phyloP scores from a whole-genome alignment of 2,329 filamentous ascomycete genomes.

The Penicillium oxalicum region DNA sequence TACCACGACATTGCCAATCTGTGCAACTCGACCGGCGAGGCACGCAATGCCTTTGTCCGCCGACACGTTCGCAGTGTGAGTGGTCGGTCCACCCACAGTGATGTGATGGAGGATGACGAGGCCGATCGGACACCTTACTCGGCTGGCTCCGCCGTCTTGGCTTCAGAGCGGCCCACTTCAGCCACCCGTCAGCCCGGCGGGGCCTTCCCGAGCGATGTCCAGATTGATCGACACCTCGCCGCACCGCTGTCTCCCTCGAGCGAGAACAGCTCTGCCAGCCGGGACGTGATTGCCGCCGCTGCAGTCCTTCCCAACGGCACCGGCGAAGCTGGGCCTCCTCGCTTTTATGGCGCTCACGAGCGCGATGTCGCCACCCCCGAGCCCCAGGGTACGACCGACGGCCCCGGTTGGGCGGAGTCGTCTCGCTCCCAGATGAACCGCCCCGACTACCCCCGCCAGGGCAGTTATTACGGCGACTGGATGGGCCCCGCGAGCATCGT shows the following conservation, averaged over 20 bases:
- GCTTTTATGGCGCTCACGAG: slow-evolving; percentile 22
- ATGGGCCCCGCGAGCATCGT: slow-evolving; percentile 42
- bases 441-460: slow-evolving; percentile 14
- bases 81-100: slow-evolving; percentile 63
- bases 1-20: slow-evolving; percentile 87
- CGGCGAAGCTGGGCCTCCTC: slow-evolving; percentile 31
- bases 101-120: slow-evolving; percentile 70
- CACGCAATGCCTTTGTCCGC: slow-evolving; percentile 79
- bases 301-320: slow-evolving; percentile 49
- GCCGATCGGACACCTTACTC: slow-evolving; percentile 61
- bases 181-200: slow-evolving; percentile 74
- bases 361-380: slow-evolving; percentile 11
- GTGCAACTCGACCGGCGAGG: slow-evolving; percentile 82
- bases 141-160: slow-evolving; percentile 44
- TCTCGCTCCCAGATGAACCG: slow-evolving; percentile 17
- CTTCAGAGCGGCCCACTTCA: slow-evolving; percentile 33
- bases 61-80: slow-evolving; percentile 74
- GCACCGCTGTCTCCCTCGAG: slow-evolving; percentile 74
- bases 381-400: slow-evolving; percentile 5
- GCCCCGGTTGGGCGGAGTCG: slow-evolving; percentile 1
- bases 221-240: slow-evolving; percentile 80
- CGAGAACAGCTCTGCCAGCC: slow-evolving; percentile 66
- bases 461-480: slow-evolving; percentile 49
- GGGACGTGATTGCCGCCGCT: slow-evolving; percentile 55
- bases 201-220: slow-evolving; percentile 90